Percentiles rank a stretch among this genome's conserved stretches.
phyloP scores from a whole-genome alignment of 192 early-diverging fungal genomes.

The Chytriomyces confervae region DNA sequence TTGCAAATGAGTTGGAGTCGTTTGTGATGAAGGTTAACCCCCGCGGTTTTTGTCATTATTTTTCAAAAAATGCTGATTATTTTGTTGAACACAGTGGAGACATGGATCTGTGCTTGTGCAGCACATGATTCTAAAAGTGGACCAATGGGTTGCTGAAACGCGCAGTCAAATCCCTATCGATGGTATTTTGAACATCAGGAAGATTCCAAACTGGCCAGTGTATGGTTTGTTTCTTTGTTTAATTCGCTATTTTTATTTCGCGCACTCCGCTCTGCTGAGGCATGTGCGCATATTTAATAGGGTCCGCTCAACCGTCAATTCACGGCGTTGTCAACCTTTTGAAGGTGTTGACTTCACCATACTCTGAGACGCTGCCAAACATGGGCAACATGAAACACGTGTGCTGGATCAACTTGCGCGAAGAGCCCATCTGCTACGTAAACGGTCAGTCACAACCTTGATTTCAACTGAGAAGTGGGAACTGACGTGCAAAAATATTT shows the following conservation, averaged over 20 bases:
- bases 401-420: constrained; percentile 71
- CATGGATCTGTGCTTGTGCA: constrained; percentile 60
- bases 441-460: constrained; percentile 38
- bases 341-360: constrained; percentile 20
- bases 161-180: constrained; percentile 41
- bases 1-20: constrained; percentile 58
- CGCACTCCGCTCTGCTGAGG: background rate
- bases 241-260: background rate
- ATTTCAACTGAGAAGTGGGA: too few relatives aligned
- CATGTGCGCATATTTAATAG: constrained; percentile 17
- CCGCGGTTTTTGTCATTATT: too few relatives aligned
- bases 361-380: constrained; percentile 21
- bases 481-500: too few relatives aligned
- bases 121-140: constrained; percentile 67
- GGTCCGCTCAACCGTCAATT: constrained; percentile 66
- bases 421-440: constrained; percentile 72
- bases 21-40: constrained; percentile 58
- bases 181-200: constrained; percentile 63
- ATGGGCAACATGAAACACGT: constrained; percentile 27
- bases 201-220: constrained; percentile 31
- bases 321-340: constrained; percentile 61
- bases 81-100: constrained; percentile 41
- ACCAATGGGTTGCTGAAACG: constrained; percentile 54
- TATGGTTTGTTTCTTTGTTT: constrained; percentile 17
- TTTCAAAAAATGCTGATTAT: too few relatives aligned